Evolutionary conservation across 495 filamentous ascomycete genomes (phyloP), one percentile per base, ranked within the genome.

Genomic region (Parathielavia hyrcaniae): DNA sequence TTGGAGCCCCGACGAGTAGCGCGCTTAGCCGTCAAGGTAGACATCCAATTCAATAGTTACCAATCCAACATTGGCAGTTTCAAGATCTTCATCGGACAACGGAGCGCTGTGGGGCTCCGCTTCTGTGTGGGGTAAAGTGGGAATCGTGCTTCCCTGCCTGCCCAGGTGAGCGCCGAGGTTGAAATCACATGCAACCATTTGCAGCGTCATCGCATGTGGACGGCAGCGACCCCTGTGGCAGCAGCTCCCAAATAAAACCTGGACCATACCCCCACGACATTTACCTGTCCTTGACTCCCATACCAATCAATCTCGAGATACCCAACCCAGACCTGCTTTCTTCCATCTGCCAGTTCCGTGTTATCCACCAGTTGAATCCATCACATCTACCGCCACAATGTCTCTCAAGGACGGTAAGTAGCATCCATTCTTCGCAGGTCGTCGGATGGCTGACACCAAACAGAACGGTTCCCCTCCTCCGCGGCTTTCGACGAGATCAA

Each of bases 401-500:
- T 83, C 87, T 83, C 82, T 95, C 74, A 88, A 87, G 76, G 84
- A 86, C 76, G 82, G 89, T 90, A 82, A 44, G 73, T 20, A 38
- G 10, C 3, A 38, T 38, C 35, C 51, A 35, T 40, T 14, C 16
- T 44, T 22, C 56, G 14, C 10, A 1, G 26, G 26, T 30, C 26
- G 26, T 30, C 26, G n/a, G 36, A 26, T 34, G 16, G 39, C 57
- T 64, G 20, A 61, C 61, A 39, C 48, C 32, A 51, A 20, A 20
- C 48, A 96, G 91, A 83, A 76, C 82, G 83, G 58, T 96, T 95
- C 77, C 93, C 95, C 54, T 86, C 93, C 61, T 97, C 91, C 50
- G 84, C 75, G 47, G 89, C 91, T 60, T 98, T 98, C 75, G 93
- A 98, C 69, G 77, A 76, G 65, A 96, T 98, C 81, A 82, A 87